These are phyloP conservation scores for Alternaria longipes DNA, from an alignment of 2,329 filamentous ascomycete species.

Conservation along the genomic window DNA sequence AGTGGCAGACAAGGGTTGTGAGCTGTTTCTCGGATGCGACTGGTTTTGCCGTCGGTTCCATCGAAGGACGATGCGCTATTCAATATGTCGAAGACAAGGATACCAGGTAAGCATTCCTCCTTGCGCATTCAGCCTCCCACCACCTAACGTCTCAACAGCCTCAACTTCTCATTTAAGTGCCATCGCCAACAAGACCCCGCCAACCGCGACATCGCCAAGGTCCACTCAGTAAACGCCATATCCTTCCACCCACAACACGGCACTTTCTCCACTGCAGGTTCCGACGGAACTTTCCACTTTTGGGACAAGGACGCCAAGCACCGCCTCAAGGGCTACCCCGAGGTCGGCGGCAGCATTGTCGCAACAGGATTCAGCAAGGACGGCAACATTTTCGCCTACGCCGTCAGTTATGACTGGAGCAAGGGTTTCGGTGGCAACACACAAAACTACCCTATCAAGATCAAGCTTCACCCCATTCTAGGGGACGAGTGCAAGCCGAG, in stretches of 20 bases:
- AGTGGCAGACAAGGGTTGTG: constrained; percentile 96
- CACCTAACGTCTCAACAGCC: constrained; percentile 50
- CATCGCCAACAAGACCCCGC: constrained; percentile 80
- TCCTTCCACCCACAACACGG: constrained; percentile 96
- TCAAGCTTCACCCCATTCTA: constrained; percentile 60
- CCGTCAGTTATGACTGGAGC: constrained; percentile 96
- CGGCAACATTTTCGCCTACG: constrained; percentile 70
- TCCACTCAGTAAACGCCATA: constrained; percentile 96
- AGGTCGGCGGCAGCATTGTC: constrained; percentile 78
- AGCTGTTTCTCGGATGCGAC: constrained; percentile 93
- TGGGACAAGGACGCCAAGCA: constrained; percentile 76
- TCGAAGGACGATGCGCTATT: constrained; percentile 96
- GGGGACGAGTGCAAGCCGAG: constrained; percentile 62
- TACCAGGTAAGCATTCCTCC: constrained; percentile 58
- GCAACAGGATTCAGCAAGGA: constrained; percentile 89
- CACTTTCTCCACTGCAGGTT: constrained; percentile 97
- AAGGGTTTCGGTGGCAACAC: constrained; percentile 92
- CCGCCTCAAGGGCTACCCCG: constrained; percentile 70
- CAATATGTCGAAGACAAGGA: constrained; percentile 99
- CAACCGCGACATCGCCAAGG: constrained; percentile 76
- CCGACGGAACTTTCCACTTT: constrained; percentile 96
- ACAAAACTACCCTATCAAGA: constrained; percentile 61
- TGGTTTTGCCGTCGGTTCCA: constrained; percentile 94
- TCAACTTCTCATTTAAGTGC: constrained; percentile 99
- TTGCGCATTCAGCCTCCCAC: background rate